Evolutionary conservation across 306 rosid species (phyloP), one percentile per base, ranked within the genome.

Genomic region (Gillenia trifoliata): DNA sequence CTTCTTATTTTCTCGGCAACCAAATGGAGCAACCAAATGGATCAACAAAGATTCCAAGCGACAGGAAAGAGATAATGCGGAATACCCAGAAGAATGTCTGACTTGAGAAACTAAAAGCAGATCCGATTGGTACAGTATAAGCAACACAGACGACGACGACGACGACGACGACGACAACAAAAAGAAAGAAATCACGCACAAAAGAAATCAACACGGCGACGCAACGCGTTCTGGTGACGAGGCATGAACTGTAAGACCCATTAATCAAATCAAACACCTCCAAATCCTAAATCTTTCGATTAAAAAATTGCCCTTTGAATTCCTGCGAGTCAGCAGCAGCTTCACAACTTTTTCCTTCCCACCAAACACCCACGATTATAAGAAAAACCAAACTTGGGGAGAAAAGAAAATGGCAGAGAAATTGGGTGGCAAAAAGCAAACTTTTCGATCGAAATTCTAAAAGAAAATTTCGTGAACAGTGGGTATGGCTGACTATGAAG

Each of bases 211-310:
- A 78, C 65, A 74, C 71, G 77, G 75, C 81, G 60, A 86, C 66
- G 78, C 79, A 93, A 93, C 92, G 92, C 92, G 96, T 85, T 63
- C 83, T 78, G 82, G 86, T 85, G 98, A 89, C 79, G n/a, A 84
- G 78, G 78, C 64, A 90, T 93, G 93, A 91, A 89, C 97, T 86
- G 93, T 88, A 85, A 88, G 81, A 81, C 87, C 74, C 82, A 79
- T 19, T 80, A 83, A 84, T 83, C 88, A 73, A 79, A 86, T 70
- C 52, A 45, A 45, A 45, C 52, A 45, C 20, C 52, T 79, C 87
- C 84, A 79, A 78, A 72, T 57, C 75, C 45, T 9, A 11, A 84
- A 78, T 71, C 84, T 74, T 70, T 56, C 29, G 47, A 63, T 55
- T 63, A 68, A 79, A 74, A 79, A 72, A 74, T 49, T 68, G 38